phyloP scores from a whole-genome alignment of 108 stramenopile species.

The Conticribra weissflogii region DNA sequence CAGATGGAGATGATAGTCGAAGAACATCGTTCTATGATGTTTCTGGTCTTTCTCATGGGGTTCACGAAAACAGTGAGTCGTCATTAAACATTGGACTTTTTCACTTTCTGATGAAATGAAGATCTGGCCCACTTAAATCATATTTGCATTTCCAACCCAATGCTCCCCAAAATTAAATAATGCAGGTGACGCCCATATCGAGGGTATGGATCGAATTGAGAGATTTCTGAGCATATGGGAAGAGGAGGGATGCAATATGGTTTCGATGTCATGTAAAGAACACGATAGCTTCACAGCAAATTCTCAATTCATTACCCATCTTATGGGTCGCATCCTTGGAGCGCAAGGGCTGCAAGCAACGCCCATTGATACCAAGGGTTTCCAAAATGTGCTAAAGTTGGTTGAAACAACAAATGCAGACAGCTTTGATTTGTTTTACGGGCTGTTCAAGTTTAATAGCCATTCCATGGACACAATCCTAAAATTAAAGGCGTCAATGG shows the following conservation, averaged over 20 bases:
- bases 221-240: conserved; percentile 97
- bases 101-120: too few species aligned
- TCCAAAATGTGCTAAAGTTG: conserved; percentile 90
- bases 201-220: conserved; percentile 85
- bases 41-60: conserved; percentile 43
- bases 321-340: conserved; percentile 97
- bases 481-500: conserved; percentile 56
- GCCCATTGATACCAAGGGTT: conserved; percentile 96
- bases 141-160: too few species aligned
- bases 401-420: conserved; percentile 95
- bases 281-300: conserved; percentile 98
- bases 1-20: conserved; percentile 22
- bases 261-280: conserved; percentile 93
- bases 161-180: too few species aligned
- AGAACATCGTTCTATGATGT: conserved; percentile 17
- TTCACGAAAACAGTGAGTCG: conserved; percentile 75
- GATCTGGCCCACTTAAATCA: too few species aligned
- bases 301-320: conserved; percentile 98
- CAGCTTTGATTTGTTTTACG: conserved; percentile 98
- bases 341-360: conserved; percentile 78
- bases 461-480: conserved; percentile 49
- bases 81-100: too few species aligned
- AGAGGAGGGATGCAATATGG: conserved; percentile 98
- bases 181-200: conserved; percentile 60
- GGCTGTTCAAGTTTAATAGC: conserved; percentile 95